A percentile compares a stretch with the other conserved stretches of the same genome.
These are phyloP conservation scores for Linanthus parryae DNA, from an alignment of 148 eudicot genomes.

Conservation along the genomic window DNA sequence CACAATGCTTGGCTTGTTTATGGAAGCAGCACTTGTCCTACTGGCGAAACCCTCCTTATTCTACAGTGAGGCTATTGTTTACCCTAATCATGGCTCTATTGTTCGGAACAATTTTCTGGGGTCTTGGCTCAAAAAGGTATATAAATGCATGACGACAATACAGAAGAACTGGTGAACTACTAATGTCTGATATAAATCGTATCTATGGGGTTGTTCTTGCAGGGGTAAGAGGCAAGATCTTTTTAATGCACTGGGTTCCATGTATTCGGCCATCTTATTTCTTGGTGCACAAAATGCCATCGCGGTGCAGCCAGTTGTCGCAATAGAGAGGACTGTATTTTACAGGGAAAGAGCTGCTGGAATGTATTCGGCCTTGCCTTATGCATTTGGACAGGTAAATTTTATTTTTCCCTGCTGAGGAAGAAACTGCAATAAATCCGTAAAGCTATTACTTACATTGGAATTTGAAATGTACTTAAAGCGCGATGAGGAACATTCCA, in stretches of 20 bases:
- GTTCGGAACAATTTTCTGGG: slow-evolving; percentile 52
- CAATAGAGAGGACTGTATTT: slow-evolving; percentile 43
- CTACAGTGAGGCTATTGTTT: slow-evolving; percentile 32
- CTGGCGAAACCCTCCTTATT: slow-evolving; percentile 49
- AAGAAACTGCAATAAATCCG: neutral
- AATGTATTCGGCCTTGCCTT: slow-evolving; percentile 53
- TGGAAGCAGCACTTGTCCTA: slow-evolving; percentile 61
- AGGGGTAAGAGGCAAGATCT: slow-evolving; percentile 31
- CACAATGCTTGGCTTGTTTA: slow-evolving; percentile 51
- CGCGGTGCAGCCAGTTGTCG: slow-evolving; percentile 39
- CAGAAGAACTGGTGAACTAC: neutral
- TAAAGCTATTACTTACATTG: neutral
- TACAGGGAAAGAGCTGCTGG: slow-evolving; percentile 61
- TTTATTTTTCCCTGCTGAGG: neutral
- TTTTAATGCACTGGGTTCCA: slow-evolving; percentile 48
- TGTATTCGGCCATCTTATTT: slow-evolving; percentile 42
- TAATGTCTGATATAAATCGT: neutral
- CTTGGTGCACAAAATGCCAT: slow-evolving; percentile 36
- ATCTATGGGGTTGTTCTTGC: slow-evolving; percentile 2
- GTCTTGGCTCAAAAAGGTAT: slow-evolving; percentile 37
- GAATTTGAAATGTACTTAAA: neutral
- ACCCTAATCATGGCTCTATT: slow-evolving; percentile 33
- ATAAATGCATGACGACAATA: neutral
- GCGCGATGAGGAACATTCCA: too few species aligned
- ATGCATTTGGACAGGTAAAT: slow-evolving; percentile 56